Evolutionary conservation across 192 early-diverging fungal genomes (phyloP).

Genomic region (Gaertneriomyces semiglobifer): DNA sequence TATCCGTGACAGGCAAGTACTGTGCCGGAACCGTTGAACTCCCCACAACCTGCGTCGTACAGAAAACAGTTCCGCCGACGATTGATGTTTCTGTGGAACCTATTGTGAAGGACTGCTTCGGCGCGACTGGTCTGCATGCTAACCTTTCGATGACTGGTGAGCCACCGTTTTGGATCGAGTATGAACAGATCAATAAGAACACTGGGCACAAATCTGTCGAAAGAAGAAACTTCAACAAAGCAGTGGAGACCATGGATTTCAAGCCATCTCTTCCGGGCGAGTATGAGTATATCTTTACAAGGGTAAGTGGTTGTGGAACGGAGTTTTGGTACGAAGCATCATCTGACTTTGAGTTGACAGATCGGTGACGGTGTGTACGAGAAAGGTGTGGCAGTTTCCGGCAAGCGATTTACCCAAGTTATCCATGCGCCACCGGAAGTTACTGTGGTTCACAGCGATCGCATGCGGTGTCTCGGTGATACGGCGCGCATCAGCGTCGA

Average conservation of each 20-base stretch:
- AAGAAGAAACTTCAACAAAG: conserved; percentile 6
- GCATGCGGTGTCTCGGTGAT: conserved; percentile 41
- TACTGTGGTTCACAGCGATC: neutral
- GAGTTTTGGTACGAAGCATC: neutral
- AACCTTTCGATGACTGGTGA: conserved; percentile 49
- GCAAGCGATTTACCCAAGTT: conserved; percentile 40
- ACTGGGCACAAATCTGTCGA: conserved; percentile 3
- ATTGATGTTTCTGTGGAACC: conserved; percentile 31
- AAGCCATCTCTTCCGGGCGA: conserved; percentile 35
- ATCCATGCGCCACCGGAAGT: conserved; percentile 48
- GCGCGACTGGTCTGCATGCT: conserved; percentile 43
- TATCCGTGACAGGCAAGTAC: conserved; percentile 38
- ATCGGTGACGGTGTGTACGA: conserved; percentile 45
- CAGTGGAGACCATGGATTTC: conserved; percentile 8
- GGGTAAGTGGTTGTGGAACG: conserved; percentile 15
- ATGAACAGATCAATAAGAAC: conserved; percentile 26
- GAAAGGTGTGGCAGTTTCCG: conserved; percentile 34
- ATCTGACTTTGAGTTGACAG: conserved; percentile 22
- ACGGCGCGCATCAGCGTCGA: conserved; percentile 16
- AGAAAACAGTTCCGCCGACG: conserved; percentile 38
- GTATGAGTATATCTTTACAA: conserved; percentile 40
- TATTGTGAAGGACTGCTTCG: conserved; percentile 48
- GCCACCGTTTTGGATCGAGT: conserved; percentile 46
- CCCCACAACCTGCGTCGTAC: conserved; percentile 28
- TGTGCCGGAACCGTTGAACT: conserved; percentile 35